Base-by-base conservation (phyloP, 2,329 filamentous ascomycete genomes). In the Colletotrichum higginsianum region DNA sequence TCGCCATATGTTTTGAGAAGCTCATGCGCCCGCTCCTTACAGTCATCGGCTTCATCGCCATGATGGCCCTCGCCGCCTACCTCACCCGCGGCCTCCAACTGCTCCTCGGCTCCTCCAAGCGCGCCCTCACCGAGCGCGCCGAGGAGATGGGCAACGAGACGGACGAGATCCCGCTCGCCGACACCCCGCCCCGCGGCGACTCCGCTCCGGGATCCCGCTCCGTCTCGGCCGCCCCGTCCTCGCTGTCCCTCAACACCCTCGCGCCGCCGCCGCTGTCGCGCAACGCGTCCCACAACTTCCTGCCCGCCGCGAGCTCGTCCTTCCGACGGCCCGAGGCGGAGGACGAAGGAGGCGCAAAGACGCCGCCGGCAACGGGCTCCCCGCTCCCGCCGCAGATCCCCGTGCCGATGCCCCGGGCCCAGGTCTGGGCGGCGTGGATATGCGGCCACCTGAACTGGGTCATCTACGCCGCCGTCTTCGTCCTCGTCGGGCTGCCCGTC, bases 31-130 rank as follows among this genome's bases (percentile, higher is more conserved):
- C 9, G 2, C 2, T 1, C 35, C 35, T 9, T 40, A 16, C 40
- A 90, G 88, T 89, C 5, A 77, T 89, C 53, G 89, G 88, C 16
- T 91, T 89, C 78, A 75, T 87, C 15, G 78, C 84, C 52, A 86
- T 88, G 80, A 84, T 89, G 77, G 79, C 83, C 6, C 76, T 85
- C 56, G 87, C 87, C 16, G 87, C 88, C 4, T 90, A 87, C 77
- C 81, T 89, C 77, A 87, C 87, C 0, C 84, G 88, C 16, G 83
- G 81, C 8, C 79, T 91, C 3, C 88, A 90, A 73, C 77, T 89
- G 23, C 44, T 88, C 15, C 77, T 86, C 1, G 86, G 87, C 35
- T 84, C 84, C 0, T 86, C 86, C 0, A 90, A 90, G 75, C 83
- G 86, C 61, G 84, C 86, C 2, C 80, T 85, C 61, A 83, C 82